Evolutionary conservation across 441 rosid genomes (phyloP), one percentile per base, ranked within the genome.

Genomic region (Bocquillonia castaneifolia): DNA sequence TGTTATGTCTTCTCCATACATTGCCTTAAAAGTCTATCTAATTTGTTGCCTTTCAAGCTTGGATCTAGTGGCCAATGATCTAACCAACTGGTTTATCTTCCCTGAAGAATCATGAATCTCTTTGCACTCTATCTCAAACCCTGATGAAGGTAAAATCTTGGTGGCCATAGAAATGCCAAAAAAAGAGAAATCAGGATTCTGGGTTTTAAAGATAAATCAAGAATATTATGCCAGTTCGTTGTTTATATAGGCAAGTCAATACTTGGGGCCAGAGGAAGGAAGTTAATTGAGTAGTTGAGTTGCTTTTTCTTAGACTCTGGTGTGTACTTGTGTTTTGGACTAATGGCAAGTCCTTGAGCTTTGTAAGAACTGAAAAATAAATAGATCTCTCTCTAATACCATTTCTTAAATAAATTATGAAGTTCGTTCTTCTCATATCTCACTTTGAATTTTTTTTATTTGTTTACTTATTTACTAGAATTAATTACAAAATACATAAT

Each of bases 101-200:
- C 78, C 79, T 65, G 80, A 42, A 20, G 83, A 82, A 63, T 85
- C 82, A 62, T 82, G 89, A 69, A 85, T 82, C 70, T 80, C 82
- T 66, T 71, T 74, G 80, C 89, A 81, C 53, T 80, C 83, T 22
- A 34, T 76, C 80, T 83, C 84, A 53, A 82, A 72, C 32, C 70
- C 69, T 69, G 75, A 62, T 6, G 71, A 59, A 34, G 74, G 32
- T 26, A 72, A 53, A 71, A 79, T 74, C 63, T 58, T 59, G 55
- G 76, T 71, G 6, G 67, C 69, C 86, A 76, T 76, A 1, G 67
- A 9, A n/a, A 7, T 6, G 0, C 7, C 7, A 37, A 17, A 22
- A 39, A 61, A 40, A 61, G 0, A 23, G 29, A n/a, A 44, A 57
- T 26, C 6, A 40, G 25, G 44, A 45, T 4, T 26, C 39, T 32